phyloP scores from a whole-genome alignment of 805 yeast species.

The Ogataea ganodermae region DNA sequence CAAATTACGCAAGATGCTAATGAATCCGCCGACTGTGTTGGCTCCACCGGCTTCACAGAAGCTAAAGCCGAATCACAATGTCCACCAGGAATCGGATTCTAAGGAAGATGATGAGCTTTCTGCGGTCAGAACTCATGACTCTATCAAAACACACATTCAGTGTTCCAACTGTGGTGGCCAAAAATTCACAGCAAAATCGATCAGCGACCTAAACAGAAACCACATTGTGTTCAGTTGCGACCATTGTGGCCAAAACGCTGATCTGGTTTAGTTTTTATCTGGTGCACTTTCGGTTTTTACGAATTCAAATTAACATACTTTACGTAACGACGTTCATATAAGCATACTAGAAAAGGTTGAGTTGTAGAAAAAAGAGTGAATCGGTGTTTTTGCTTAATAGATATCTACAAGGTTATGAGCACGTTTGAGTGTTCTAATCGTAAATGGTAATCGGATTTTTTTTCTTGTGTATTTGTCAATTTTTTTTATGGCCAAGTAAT shows the following conservation, averaged over 20 bases:
- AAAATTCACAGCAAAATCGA: slow-evolving; percentile 29
- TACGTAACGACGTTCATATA: no score
- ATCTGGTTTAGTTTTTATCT: slow-evolving; percentile 2
- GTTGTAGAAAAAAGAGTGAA: no score
- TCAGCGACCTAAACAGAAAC: slow-evolving; percentile 17
- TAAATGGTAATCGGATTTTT: background rate
- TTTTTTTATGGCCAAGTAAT: background rate
- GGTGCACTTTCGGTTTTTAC: background rate
- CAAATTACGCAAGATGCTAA: slow-evolving; percentile 12
- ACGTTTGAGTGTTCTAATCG: background rate
- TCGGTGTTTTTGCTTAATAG: background rate
- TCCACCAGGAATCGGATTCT: background rate
- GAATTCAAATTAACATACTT: no score
- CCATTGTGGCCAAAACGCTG: slow-evolving; percentile 29
- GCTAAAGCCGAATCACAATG: background rate
- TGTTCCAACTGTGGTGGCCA: slow-evolving; percentile 27
- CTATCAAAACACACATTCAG: slow-evolving; percentile 16
- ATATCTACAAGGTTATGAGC: slow-evolving; percentile 2
- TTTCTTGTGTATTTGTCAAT: slow-evolving; percentile 2
- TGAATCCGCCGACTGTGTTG: background rate
- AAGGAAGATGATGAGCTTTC: background rate
- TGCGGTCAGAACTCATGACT: slow-evolving; percentile 8
- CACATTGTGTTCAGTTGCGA: slow-evolving; percentile 31
- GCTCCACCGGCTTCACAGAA: background rate
- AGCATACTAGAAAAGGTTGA: no score